Conservation (phyloP, 1,139 yeast genomes). For the Wickerhamiella infanticola region DNA sequence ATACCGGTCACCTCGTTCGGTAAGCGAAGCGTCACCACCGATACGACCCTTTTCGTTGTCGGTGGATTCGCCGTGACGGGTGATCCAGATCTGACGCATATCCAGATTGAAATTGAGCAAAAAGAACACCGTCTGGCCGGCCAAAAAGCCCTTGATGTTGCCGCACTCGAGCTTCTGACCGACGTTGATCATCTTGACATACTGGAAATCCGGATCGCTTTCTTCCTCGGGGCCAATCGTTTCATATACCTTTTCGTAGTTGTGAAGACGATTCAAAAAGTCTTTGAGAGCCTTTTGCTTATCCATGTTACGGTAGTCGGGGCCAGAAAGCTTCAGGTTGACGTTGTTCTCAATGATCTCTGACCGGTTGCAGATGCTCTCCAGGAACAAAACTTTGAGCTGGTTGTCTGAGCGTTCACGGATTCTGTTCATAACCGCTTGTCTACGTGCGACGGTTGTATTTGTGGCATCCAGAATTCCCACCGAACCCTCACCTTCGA, state of each 20-base stretch:
- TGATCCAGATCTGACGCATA: constrained; percentile 88
- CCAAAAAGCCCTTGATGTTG: constrained; percentile 79
- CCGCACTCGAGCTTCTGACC: constrained; percentile 88
- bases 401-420: constrained; percentile 56
- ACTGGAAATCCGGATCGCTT: constrained; percentile 49
- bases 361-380: constrained; percentile 73
- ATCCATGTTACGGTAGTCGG: constrained; percentile 81
- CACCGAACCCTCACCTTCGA: constrained; percentile 73
- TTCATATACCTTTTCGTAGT: constrained; percentile 82
- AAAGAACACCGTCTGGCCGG: constrained; percentile 87
- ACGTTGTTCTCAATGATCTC: constrained; percentile 68
- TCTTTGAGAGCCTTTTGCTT: constrained; percentile 66
- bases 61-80: constrained; percentile 84
- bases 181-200: constrained; percentile 89
- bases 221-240: constrained; percentile 61
- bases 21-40: constrained; percentile 83
- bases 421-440: constrained; percentile 51
- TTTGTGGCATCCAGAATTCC: constrained; percentile 88
- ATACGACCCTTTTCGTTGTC: constrained; percentile 74
- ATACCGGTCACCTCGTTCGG: constrained; percentile 64
- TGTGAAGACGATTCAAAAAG: constrained; percentile 64
- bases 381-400: constrained; percentile 69
- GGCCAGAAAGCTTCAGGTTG: constrained; percentile 74
- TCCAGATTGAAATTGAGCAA: constrained; percentile 76
- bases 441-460: constrained; percentile 62